phyloP scores from a whole-genome alignment of 2,329 filamentous ascomycete species.

The Penicillium freii region DNA sequence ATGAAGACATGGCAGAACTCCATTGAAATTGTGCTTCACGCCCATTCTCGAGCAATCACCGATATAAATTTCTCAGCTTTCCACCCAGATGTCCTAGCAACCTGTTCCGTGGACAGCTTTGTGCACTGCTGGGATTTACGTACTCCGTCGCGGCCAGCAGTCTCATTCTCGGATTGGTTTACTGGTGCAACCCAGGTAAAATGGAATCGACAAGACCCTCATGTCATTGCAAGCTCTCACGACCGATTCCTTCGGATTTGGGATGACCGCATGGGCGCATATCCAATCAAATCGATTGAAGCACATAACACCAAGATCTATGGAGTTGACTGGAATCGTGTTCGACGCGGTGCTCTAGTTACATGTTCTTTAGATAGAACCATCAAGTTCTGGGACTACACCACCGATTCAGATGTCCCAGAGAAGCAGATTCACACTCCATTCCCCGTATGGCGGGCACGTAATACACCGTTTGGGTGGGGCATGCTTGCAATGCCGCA shows the following conservation, averaged over 20 bases:
- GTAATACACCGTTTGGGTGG: constrained; percentile 85
- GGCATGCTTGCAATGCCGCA: constrained; percentile 90
- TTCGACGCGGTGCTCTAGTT: constrained; percentile 66
- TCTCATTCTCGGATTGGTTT: constrained; percentile 89
- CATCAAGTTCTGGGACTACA: constrained; percentile 91
- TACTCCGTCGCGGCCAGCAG: constrained; percentile 66
- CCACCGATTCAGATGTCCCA: constrained; percentile 59
- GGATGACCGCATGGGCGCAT: constrained; percentile 78
- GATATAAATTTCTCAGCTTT: constrained; percentile 96
- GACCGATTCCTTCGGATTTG: constrained; percentile 84
- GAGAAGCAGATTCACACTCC: constrained; percentile 76
- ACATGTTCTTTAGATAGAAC: constrained; percentile 90
- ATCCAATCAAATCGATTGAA: constrained; percentile 77
- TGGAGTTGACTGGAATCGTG: constrained; percentile 90
- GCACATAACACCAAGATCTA: constrained; percentile 94
- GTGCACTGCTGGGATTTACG: constrained; percentile 91
- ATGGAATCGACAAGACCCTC: constrained; percentile 83
- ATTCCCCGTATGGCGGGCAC: constrained; percentile 86
- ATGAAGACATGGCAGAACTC: constrained; percentile 68
- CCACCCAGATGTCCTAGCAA: constrained; percentile 83
- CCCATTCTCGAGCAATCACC: constrained; percentile 83
- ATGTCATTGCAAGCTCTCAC: constrained; percentile 86
- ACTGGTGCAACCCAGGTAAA: constrained; percentile 94
- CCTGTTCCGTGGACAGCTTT: constrained; percentile 88
- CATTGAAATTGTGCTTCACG: constrained; percentile 84